These are phyloP conservation scores for Lentinula boryana DNA, from an alignment of 768 basidiomycete species.

Conservation along the genomic window DNA sequence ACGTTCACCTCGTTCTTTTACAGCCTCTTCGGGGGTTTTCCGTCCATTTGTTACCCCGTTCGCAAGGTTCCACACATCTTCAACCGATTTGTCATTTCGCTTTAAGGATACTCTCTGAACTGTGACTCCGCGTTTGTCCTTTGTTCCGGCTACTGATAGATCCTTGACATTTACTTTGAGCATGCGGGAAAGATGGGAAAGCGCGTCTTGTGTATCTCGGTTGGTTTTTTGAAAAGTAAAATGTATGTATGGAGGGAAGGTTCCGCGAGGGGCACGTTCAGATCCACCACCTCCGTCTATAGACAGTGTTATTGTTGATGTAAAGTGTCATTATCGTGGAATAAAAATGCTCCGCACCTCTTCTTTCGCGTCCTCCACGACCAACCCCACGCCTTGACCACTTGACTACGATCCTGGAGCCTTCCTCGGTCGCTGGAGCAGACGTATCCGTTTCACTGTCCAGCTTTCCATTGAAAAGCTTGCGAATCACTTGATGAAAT, in stretches of 20 bases:
- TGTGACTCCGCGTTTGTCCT: conserved; percentile 97
- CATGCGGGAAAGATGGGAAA: conserved; percentile 70
- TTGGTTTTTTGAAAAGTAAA: conserved; percentile 98
- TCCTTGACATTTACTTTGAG: conserved; percentile 78
- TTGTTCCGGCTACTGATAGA: conserved; percentile 89
- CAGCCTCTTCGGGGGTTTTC: conserved; percentile 48
- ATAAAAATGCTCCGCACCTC: conserved; percentile 25
- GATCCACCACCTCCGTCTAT: conserved; percentile 18
- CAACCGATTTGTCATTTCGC: conserved; percentile 69
- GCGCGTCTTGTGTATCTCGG: conserved; percentile 93
- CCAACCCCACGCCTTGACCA: conserved; percentile 57
- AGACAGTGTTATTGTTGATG: not conserved
- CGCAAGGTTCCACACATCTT: conserved; percentile 78
- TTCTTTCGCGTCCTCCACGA: conserved; percentile 41
- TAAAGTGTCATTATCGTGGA: not conserved
- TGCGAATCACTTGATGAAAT: conserved; percentile 76
- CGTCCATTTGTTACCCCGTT: conserved; percentile 59
- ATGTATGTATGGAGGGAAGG: conserved; percentile 85
- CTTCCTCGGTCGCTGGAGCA: conserved; percentile 47
- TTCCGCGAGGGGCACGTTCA: conserved; percentile 49
- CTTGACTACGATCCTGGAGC: conserved; percentile 73
- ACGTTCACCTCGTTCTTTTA: conserved; percentile 77
- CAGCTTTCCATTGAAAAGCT: conserved; percentile 77
- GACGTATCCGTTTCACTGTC: conserved; percentile 73
- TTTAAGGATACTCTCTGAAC: conserved; percentile 84